Evolutionary conservation across 345 rosid species (phyloP).

Genomic region (Hibiscus trionum): DNA sequence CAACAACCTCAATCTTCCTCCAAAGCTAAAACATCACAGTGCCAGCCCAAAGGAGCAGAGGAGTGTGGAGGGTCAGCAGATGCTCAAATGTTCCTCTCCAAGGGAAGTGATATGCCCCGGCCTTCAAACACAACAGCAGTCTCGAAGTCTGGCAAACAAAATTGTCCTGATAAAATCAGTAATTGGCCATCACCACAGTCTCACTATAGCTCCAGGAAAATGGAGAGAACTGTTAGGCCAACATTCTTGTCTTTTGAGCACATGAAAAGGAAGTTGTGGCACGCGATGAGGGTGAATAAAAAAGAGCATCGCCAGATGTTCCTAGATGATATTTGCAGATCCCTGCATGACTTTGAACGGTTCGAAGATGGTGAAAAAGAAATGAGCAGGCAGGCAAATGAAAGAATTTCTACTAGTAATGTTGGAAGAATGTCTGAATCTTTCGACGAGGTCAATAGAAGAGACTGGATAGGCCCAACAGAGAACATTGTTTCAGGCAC

Average conservation of each 20-base stretch:
- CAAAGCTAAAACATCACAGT: slow-evolving; percentile 8
- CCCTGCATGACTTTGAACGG: background rate
- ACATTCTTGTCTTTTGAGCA: slow-evolving; percentile 39
- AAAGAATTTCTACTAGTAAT: slow-evolving; percentile 14
- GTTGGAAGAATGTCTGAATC: slow-evolving; percentile 6
- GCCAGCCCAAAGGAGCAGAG: slow-evolving; percentile 6
- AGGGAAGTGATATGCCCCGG: background rate
- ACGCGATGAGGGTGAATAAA: slow-evolving; percentile 36
- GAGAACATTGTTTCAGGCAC: slow-evolving; percentile 9
- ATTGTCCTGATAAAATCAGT: slow-evolving; percentile 5
- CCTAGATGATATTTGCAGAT: slow-evolving; percentile 11
- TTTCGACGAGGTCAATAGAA: slow-evolving; percentile 14
- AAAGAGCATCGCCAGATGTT: slow-evolving; percentile 19
- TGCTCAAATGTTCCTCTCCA: background rate
- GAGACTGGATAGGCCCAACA: slow-evolving; percentile 10
- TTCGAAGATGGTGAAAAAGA: slow-evolving; percentile 20
- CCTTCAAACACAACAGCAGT: slow-evolving; percentile 33
- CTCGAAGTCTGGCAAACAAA: slow-evolving; percentile 45
- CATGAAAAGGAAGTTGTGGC: slow-evolving; percentile 55
- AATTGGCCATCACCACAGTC: slow-evolving; percentile 18
- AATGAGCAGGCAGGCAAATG: slow-evolving; percentile 16
- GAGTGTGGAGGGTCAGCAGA: slow-evolving; percentile 10
- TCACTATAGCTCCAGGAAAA: slow-evolving; percentile 17
- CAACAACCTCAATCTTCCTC: slow-evolving; percentile 7
- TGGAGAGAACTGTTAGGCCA: slow-evolving; percentile 22